phyloP scores from a whole-genome alignment of 768 basidiomycete species.

The Thelephora ganbajun region DNA sequence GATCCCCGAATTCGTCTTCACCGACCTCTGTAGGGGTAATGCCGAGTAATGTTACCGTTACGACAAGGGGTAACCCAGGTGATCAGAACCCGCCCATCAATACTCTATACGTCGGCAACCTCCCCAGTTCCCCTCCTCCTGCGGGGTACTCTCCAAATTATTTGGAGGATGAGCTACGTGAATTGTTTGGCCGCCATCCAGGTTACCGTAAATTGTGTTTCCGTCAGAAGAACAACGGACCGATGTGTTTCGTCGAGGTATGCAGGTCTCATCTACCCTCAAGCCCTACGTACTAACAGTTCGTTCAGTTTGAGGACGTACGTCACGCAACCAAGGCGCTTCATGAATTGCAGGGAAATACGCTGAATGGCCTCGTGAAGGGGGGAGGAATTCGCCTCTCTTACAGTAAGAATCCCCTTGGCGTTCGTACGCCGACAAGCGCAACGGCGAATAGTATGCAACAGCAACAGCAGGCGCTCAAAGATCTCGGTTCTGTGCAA shows the following conservation, averaged over 20 bases:
- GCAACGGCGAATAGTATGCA: constrained; percentile 10
- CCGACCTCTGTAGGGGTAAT: constrained; percentile 36
- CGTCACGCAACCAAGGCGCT: constrained; percentile 74
- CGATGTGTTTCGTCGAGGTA: constrained; percentile 99
- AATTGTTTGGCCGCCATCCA: constrained; percentile 62
- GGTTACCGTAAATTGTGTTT: constrained; percentile 92
- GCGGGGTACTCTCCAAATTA: constrained; percentile 62
- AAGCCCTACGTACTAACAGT: background rate
- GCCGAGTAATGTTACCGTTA: constrained; percentile 27
- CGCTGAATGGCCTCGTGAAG: constrained; percentile 84
- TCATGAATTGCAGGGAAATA: constrained; percentile 81
- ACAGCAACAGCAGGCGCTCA: constrained; percentile 10
- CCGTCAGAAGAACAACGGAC: constrained; percentile 92
- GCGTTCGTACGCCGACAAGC: constrained; percentile 70
- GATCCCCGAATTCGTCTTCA: constrained; percentile 65
- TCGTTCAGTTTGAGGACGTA: constrained; percentile 76
- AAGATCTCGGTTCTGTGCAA: constrained; percentile 4
- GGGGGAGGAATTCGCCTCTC: constrained; percentile 92
- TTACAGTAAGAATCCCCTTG: constrained; percentile 97
- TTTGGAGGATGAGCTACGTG: constrained; percentile 77
- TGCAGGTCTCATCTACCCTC: constrained; percentile 4
- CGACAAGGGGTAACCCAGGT: constrained; percentile 24
- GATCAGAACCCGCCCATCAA: constrained; percentile 99
- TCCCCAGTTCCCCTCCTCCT: constrained; percentile 70
- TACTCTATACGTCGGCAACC: constrained; percentile 97